A percentile compares a stretch with the other conserved stretches of the same genome.
Conservation (phyloP, 2,329 filamentous ascomycete species). For the Aureobasidium melanogenum region DNA sequence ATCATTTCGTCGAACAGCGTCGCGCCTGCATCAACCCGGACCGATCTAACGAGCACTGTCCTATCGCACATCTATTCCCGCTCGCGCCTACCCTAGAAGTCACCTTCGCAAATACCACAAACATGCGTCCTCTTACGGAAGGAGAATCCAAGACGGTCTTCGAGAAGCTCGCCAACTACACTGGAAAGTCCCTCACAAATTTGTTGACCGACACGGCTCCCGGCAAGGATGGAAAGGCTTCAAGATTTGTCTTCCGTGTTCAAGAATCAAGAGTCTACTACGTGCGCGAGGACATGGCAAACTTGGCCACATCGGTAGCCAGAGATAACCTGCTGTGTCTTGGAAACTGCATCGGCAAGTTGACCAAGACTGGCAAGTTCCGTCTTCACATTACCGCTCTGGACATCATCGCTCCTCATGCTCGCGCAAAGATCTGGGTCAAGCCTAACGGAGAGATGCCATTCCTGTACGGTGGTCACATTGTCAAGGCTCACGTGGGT, state of each 20-base stretch:
- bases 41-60: too few relatives aligned
- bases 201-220: slow-evolving; percentile 46
- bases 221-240: slow-evolving; percentile 39
- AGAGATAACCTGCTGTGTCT: slow-evolving; percentile 75
- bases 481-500: slow-evolving; percentile 74
- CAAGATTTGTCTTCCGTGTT: slow-evolving; percentile 73
- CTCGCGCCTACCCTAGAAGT: neutral
- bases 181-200: slow-evolving; percentile 74
- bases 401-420: slow-evolving; percentile 80
- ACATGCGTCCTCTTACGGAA: slow-evolving; percentile 76
- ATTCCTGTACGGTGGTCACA: slow-evolving; percentile 87
- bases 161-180: slow-evolving; percentile 89
- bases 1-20: neutral
- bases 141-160: slow-evolving; percentile 73
- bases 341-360: slow-evolving; percentile 88
- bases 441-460: slow-evolving; percentile 96
- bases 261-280: slow-evolving; percentile 85
- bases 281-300: slow-evolving; percentile 78
- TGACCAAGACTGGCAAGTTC: slow-evolving; percentile 96
- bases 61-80: neutral
- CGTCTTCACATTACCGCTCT: slow-evolving; percentile 87
- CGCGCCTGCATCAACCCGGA: neutral
- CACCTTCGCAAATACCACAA: slow-evolving; percentile 21
- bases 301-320: slow-evolving; percentile 78
- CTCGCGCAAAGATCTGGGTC: slow-evolving; percentile 94